These are phyloP conservation scores for Termitomyces sp. DNA, from an alignment of 768 basidiomycete species.

Conservation along the genomic window DNA sequence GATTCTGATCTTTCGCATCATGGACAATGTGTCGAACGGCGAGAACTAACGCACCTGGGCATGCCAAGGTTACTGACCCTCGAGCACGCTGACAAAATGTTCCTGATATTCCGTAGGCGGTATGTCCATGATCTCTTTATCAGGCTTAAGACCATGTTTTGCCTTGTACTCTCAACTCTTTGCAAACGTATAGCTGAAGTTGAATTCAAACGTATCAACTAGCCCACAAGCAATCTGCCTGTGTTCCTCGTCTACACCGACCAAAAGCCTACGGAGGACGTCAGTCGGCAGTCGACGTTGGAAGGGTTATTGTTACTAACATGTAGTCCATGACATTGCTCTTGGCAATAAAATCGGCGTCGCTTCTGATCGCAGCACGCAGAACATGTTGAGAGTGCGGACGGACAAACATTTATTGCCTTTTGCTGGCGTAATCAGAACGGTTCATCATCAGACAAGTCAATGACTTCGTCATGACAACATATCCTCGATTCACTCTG, in stretches of 20 bases:
- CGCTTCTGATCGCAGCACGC: slow-evolving; percentile 71
- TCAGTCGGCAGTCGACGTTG: neutral
- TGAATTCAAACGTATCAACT: slow-evolving; percentile 52
- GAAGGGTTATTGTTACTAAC: slow-evolving; percentile 31
- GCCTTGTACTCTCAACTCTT: slow-evolving; percentile 85
- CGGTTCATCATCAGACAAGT: too few species aligned
- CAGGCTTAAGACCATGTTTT: slow-evolving; percentile 67
- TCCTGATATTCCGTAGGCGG: slow-evolving; percentile 80
- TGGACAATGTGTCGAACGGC: neutral
- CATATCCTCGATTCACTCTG: too few species aligned
- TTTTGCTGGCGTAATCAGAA: too few species aligned
- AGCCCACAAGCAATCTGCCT: slow-evolving; percentile 74
- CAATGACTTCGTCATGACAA: neutral
- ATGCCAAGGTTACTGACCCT: slow-evolving; percentile 72
- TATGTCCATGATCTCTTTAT: slow-evolving; percentile 78
- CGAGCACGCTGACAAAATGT: slow-evolving; percentile 67
- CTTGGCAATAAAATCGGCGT: slow-evolving; percentile 68
- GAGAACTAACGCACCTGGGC: slow-evolving; percentile 48
- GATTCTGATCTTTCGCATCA: too few species aligned
- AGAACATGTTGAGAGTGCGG: slow-evolving; percentile 74
- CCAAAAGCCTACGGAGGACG: slow-evolving; percentile 46
- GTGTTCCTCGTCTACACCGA: slow-evolving; percentile 65
- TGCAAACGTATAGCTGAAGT: slow-evolving; percentile 71
- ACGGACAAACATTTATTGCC: slow-evolving; percentile 52
- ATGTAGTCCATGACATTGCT: slow-evolving; percentile 90